Evolutionary conservation across 306 rosid species (phyloP).

Genomic region (Lathyrus oleraceus): DNA sequence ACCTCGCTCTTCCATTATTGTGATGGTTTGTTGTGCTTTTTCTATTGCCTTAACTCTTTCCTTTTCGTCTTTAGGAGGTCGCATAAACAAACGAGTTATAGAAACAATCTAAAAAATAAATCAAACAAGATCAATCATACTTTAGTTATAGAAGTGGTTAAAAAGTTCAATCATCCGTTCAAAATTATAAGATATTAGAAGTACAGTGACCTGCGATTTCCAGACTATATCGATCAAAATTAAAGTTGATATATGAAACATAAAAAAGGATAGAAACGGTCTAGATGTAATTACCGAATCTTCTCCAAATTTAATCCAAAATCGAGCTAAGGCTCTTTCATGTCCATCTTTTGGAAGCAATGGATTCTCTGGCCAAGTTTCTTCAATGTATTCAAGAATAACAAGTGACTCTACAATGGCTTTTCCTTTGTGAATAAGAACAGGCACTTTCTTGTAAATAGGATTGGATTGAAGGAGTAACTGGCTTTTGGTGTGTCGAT

Average conservation of each 20-base stretch:
- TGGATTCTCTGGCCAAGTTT: slow-evolving; percentile 50
- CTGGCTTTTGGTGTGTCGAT: slow-evolving; percentile 36
- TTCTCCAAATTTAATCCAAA: slow-evolving; percentile 52
- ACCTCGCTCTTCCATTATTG: slow-evolving; percentile 40
- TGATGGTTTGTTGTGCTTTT: slow-evolving; percentile 33
- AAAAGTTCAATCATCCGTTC: too few species aligned
- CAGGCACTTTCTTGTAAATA: slow-evolving; percentile 53
- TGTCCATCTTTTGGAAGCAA: slow-evolving; percentile 46
- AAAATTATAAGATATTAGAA: too few species aligned
- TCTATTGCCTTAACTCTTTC: slow-evolving; percentile 30
- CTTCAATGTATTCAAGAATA: slow-evolving; percentile 55
- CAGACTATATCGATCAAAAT: background rate
- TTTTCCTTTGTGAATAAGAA: slow-evolving; percentile 49
- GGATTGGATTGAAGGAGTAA: slow-evolving; percentile 52
- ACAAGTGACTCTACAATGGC: slow-evolving; percentile 42
- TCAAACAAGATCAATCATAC: background rate
- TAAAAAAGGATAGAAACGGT: background rate
- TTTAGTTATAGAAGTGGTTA: background rate
- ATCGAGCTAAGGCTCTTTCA: slow-evolving; percentile 49
- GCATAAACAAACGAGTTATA: slow-evolving; percentile 26
- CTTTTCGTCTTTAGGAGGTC: slow-evolving; percentile 31
- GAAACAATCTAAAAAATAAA: slow-evolving; percentile 15
- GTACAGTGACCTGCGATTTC: too few species aligned
- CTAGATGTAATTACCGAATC: slow-evolving; percentile 40
- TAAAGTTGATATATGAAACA: background rate